Conservation (phyloP, 2,329 filamentous ascomycete species). For the Penicillium vulpinum region DNA sequence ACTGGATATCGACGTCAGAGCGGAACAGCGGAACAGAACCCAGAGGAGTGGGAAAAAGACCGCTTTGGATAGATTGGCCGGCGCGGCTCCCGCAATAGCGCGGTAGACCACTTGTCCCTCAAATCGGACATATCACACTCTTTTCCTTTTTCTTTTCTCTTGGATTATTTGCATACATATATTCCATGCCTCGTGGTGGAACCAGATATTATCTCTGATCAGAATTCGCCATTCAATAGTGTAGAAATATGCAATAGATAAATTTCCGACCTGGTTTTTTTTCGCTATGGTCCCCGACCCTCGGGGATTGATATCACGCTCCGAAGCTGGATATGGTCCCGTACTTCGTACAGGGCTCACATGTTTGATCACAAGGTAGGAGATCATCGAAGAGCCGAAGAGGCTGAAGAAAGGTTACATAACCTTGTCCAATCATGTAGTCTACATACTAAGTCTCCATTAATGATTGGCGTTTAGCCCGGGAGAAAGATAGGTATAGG, state of each 20-base stretch:
- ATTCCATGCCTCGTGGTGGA: slow-evolving; percentile 4
- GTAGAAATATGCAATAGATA: not conserved
- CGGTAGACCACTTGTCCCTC: slow-evolving; percentile 18
- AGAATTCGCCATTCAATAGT: slow-evolving; percentile 5
- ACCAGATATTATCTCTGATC: not conserved
- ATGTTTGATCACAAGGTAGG: slow-evolving; percentile 4
- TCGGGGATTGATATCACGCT: slow-evolving; percentile 1
- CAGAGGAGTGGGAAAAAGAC: not conserved
- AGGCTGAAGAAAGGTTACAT: slow-evolving; percentile 7
- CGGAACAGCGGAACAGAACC: too few relatives aligned
- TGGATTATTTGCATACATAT: too few relatives aligned
- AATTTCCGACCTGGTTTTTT: slow-evolving; percentile 1
- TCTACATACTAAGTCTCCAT: not conserved
- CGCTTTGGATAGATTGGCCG: slow-evolving; percentile 20
- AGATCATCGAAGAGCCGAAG: slow-evolving; percentile 2
- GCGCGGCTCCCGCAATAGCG: slow-evolving; percentile 26
- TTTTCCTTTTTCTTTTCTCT: not conserved
- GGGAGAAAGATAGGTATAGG: not conserved
- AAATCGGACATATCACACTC: slow-evolving; percentile 28
- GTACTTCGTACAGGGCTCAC: not conserved
- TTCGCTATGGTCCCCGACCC: slow-evolving; percentile 5
- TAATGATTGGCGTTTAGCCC: not conserved
- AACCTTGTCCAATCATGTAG: not conserved
- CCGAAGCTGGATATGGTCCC: too few relatives aligned
- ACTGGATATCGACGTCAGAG: slow-evolving; percentile 31